phyloP scores from a whole-genome alignment of 805 yeast genomes.

The Tanozyma kutaoensis region DNA sequence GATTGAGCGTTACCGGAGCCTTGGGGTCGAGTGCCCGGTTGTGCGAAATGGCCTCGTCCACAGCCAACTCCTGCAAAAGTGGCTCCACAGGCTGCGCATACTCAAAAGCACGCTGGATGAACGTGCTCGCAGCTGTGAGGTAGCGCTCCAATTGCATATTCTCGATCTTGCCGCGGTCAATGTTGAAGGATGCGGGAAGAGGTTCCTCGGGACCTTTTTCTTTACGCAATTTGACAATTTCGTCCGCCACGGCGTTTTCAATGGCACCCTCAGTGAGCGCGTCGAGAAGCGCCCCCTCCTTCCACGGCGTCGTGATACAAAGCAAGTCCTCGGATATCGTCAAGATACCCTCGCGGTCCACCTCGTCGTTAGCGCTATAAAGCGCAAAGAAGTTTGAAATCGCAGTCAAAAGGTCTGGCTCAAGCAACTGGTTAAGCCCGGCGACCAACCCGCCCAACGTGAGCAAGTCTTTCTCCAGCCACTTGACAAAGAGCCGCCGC shows the following conservation, averaged over 20 bases:
- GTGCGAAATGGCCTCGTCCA: conserved; percentile 33
- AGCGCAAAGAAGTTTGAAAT: conserved; percentile 70
- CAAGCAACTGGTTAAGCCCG: conserved; percentile 60
- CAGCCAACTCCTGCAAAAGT: conserved; percentile 21
- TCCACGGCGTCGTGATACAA: conserved; percentile 75
- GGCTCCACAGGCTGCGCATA: conserved; percentile 64
- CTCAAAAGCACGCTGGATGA: conserved; percentile 79
- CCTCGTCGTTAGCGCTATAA: conserved; percentile 40
- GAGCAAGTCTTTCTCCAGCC: conserved; percentile 56
- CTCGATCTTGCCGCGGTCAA: conserved; percentile 51
- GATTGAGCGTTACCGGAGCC: conserved; percentile 57
- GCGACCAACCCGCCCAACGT: conserved; percentile 55
- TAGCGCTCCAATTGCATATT: conserved; percentile 66
- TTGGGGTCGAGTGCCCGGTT: conserved; percentile 77
- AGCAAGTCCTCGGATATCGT: conserved; percentile 80
- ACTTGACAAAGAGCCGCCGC: conserved; percentile 47
- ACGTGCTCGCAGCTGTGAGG: conserved; percentile 74
- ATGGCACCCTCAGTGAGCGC: conserved; percentile 46
- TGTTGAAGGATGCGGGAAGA: conserved; percentile 45
- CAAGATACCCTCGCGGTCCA: conserved; percentile 69
- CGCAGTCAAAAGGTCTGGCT: conserved; percentile 64
- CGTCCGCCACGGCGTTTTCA: conserved; percentile 56
- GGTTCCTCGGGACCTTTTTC: conserved; percentile 14
- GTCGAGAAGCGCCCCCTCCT: conserved; percentile 59
- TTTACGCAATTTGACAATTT: conserved; percentile 28